Conservation (phyloP, 306 rosid species). For the Prunus fruticosa region DNA sequence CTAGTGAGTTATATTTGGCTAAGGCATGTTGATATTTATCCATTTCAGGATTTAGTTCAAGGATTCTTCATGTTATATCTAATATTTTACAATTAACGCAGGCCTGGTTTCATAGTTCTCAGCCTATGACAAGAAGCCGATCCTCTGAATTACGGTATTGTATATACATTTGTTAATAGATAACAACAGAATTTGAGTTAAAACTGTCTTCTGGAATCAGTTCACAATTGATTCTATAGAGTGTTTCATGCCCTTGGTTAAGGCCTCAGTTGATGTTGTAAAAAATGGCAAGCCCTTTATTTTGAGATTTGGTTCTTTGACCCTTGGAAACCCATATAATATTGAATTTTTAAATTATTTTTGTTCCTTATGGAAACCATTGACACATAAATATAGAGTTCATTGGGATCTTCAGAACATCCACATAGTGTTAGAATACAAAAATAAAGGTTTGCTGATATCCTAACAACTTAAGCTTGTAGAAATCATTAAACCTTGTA, state of each 20-base stretch:
- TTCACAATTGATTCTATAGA: background rate
- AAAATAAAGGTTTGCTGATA: too few relatives aligned
- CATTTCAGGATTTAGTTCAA: conserved; percentile 15
- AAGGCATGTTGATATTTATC: conserved; percentile 51
- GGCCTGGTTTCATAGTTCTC: conserved; percentile 97
- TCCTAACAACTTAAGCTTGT: too few relatives aligned
- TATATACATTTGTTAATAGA: conserved; percentile 15
- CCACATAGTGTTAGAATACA: too few relatives aligned
- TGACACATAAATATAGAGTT: too few relatives aligned
- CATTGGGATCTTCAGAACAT: too few relatives aligned
- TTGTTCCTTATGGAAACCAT: too few relatives aligned
- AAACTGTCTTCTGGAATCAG: background rate
- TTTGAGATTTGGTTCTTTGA: too few relatives aligned
- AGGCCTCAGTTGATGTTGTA: too few relatives aligned
- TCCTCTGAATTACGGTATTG: conserved; percentile 91
- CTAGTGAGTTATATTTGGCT: conserved; percentile 70
- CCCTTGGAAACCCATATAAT: too few relatives aligned
- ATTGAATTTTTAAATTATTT: too few relatives aligned
- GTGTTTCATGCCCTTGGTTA: background rate
- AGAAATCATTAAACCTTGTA: too few relatives aligned
- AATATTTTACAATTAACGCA: conserved; percentile 36
- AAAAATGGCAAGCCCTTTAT: too few relatives aligned
- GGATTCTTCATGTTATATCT: conserved; percentile 29
- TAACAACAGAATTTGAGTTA: background rate
- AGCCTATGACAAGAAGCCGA: conserved; percentile 91